These are phyloP conservation scores for Xylaria arbuscula DNA, from an alignment of 2,329 filamentous ascomycete genomes.

Conservation along the genomic window DNA sequence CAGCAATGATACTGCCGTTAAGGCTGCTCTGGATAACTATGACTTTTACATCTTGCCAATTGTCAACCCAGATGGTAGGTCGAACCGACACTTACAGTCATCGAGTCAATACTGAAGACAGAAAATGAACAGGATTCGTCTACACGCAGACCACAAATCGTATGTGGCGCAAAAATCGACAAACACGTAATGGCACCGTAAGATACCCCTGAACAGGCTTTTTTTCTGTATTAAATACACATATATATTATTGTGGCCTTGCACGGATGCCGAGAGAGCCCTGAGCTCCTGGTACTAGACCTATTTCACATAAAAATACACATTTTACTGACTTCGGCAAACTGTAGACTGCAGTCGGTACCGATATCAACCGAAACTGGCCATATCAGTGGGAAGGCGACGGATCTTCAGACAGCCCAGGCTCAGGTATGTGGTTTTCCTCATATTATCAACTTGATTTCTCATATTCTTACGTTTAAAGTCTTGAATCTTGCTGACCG, in stretches of 20 bases:
- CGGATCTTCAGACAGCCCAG: slow-evolving; percentile 59
- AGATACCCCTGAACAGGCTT: not conserved
- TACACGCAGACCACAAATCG: slow-evolving; percentile 62
- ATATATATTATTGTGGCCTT: not conserved
- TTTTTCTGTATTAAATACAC: not conserved
- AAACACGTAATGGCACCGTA: slow-evolving; percentile 51
- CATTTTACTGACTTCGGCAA: not conserved
- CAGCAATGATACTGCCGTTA: slow-evolving; percentile 54
- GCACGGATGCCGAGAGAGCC: not conserved
- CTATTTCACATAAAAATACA: not conserved
- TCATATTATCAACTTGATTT: not conserved
- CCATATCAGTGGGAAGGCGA: slow-evolving; percentile 58
- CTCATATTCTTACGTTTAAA: not conserved
- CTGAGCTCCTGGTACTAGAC: not conserved
- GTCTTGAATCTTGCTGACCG: slow-evolving; percentile 28
- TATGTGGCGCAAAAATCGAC: slow-evolving; percentile 66
- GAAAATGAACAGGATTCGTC: slow-evolving; percentile 56
- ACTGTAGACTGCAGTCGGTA: slow-evolving; percentile 54
- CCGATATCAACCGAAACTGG: slow-evolving; percentile 66
- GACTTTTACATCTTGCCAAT: slow-evolving; percentile 69
- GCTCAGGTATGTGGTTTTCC: slow-evolving; percentile 47
- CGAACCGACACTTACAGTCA: not conserved
- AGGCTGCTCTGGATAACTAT: slow-evolving; percentile 63
- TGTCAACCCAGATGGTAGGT: slow-evolving; percentile 63
- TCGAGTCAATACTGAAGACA: slow-evolving; percentile 25